Base-by-base conservation (phyloP, 1,284 basidiomycete genomes). In the Trichosporon faecale region DNA sequence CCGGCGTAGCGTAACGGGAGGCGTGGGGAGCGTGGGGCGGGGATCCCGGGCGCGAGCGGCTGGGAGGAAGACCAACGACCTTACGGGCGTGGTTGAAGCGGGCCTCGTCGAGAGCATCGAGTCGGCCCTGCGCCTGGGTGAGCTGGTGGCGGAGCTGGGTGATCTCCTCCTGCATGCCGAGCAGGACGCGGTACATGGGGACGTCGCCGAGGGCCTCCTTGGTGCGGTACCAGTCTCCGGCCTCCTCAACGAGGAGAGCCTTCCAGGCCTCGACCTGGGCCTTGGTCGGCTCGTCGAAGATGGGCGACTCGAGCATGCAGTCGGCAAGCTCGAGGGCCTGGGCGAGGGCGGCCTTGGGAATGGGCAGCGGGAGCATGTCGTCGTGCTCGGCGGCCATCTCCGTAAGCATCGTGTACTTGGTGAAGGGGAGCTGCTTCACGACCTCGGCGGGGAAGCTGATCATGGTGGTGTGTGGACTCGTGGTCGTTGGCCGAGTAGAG, bases 161-260 rank as follows among this genome's bases (percentile, higher is more conserved):
- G 57, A 73, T 66, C 70, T 73, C 72, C 66, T 73, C 68, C 70
- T 73, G 72, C 72, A 73, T 73, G 27, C 49, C 49, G 18, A 73
- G 60, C 33, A 73, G 70, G 37, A 73, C 70, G 49, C 66, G 66
- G 72, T 73, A 73, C 23, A 71, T 66, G 21, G 72, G 70, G 46
- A 67, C 21, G 52, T n/a, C 29, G 52, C 69, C 69, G 1, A 52
- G 23, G n/a, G 46, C 40, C 46, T 64, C 49, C 31, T 64, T 65
- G 27, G 71, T 68, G 37, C 66, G 67, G 18, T 49, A 44, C 72
- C 72, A 73, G 70, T 73, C 72, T 67, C 60, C 72, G 29, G 66
- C 68, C 21, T 73, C 64, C 61, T 69, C 72, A 35, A 71, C 27
- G 27, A 73, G 64, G 57, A 49, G 27, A 11, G 61, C 66, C 66